These are phyloP conservation scores for Penicillium olsonii DNA, from an alignment of 2,329 filamentous ascomycete genomes.

Conservation along the genomic window DNA sequence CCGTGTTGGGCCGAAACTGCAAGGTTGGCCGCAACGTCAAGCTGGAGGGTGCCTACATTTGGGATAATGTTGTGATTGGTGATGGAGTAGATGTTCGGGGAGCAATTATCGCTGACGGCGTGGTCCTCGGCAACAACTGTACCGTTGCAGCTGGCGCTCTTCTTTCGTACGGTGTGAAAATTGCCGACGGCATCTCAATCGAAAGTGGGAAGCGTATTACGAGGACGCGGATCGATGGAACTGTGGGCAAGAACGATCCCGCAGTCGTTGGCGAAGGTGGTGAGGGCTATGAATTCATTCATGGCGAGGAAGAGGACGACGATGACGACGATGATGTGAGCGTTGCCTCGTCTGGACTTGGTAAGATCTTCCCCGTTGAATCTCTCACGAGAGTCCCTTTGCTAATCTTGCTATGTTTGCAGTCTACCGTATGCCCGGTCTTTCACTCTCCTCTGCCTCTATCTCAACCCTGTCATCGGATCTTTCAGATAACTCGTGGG, in stretches of 20 bases:
- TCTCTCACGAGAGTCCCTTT: neutral
- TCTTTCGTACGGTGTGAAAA: slow-evolving; percentile 74
- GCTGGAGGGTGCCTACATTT: slow-evolving; percentile 79
- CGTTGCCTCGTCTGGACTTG: slow-evolving; percentile 51
- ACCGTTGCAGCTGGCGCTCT: slow-evolving; percentile 71
- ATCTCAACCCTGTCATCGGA: slow-evolving; percentile 66
- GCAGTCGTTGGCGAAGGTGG: slow-evolving; percentile 60
- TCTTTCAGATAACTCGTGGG: slow-evolving; percentile 59
- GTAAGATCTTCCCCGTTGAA: slow-evolving; percentile 22
- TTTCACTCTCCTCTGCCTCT: slow-evolving; percentile 52
- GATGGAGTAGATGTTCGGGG: slow-evolving; percentile 71
- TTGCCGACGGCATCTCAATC: slow-evolving; percentile 62
- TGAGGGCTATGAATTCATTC: slow-evolving; percentile 65
- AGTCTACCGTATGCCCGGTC: slow-evolving; percentile 55
- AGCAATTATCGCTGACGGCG: slow-evolving; percentile 75
- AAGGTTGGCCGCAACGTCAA: slow-evolving; percentile 81
- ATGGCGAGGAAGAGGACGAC: slow-evolving; percentile 62
- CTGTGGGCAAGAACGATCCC: slow-evolving; percentile 49
- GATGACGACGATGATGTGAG: slow-evolving; percentile 66
- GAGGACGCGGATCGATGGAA: slow-evolving; percentile 46
- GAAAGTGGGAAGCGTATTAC: slow-evolving; percentile 46
- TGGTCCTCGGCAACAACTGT: slow-evolving; percentile 69
- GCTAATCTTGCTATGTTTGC: slow-evolving; percentile 11
- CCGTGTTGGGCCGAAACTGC: slow-evolving; percentile 80
- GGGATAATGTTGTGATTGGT: slow-evolving; percentile 78